These are phyloP conservation scores for Paramecium sexaurelia DNA, from an alignment of 73 alveolate species.

Conservation along the genomic window DNA sequence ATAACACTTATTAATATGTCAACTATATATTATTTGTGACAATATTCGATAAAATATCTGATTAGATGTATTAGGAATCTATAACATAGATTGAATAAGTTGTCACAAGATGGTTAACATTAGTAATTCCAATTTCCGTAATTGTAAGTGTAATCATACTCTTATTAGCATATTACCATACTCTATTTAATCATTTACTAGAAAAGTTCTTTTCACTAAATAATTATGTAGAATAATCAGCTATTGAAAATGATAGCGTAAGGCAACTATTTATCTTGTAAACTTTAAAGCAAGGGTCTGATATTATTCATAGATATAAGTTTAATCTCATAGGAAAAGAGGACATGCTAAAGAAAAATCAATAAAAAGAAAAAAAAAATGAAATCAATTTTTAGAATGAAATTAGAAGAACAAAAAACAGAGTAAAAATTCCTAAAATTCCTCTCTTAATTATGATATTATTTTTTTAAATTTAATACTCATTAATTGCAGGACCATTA, in stretches of 20 bases:
- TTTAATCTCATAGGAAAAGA: neutral
- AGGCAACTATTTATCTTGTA: neutral
- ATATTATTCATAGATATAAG: neutral
- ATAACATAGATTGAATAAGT: neutral
- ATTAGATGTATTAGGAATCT: neutral
- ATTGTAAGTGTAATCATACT: neutral
- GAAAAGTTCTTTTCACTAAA: neutral
- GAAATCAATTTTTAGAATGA: neutral
- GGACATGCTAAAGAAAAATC: neutral
- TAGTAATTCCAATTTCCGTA: neutral
- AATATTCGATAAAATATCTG: neutral
- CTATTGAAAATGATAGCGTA: neutral
- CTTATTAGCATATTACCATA: neutral
- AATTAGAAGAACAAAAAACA: neutral
- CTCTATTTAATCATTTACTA: neutral
- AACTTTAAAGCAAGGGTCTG: neutral
- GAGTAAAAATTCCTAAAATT: neutral
- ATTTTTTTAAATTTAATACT: neutral
- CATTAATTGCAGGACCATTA: slow-evolving; percentile 11
- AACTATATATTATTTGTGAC: neutral
- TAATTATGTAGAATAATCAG: neutral
- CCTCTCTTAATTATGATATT: neutral
- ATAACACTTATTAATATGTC: neutral
- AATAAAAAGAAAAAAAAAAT: neutral
- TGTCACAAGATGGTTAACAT: neutral